These are phyloP conservation scores for Globisporangium solare DNA, from an alignment of 352 stramenopile genomes.

Conservation along the genomic window DNA sequence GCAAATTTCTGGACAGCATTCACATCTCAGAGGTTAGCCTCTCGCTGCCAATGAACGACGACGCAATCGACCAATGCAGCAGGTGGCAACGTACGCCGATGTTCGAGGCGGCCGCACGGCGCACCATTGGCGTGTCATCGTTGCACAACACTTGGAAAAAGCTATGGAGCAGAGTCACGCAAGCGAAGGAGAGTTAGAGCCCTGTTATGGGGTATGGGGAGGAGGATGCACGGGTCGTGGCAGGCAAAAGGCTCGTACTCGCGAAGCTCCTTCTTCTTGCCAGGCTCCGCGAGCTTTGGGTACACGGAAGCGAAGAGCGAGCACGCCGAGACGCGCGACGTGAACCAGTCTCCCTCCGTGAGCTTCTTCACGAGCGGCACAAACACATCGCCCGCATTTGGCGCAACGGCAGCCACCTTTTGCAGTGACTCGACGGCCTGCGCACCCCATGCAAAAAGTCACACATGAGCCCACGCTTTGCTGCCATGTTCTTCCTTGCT, in stretches of 20 bases:
- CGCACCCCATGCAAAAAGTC: not conserved
- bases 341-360: conserved; percentile 86
- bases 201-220: too few species aligned
- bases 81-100: conserved; percentile 42
- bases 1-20: conserved; percentile 50
- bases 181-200: not conserved
- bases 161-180: conserved; percentile 20
- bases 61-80: not conserved
- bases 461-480: not conserved
- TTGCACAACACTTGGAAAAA: conserved; percentile 78
- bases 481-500: not conserved
- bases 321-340: conserved; percentile 83
- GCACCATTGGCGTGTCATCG: conserved; percentile 87
- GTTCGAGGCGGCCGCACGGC: conserved; percentile 71
- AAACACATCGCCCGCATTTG: conserved; percentile 57
- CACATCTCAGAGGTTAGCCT: not conserved
- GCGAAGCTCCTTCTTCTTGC: conserved; percentile 76
- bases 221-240: not conserved
- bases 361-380: conserved; percentile 77
- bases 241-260: conserved; percentile 43
- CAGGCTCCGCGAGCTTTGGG: conserved; percentile 46
- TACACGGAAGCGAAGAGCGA: conserved; percentile 78
- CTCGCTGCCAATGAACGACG: too few species aligned
- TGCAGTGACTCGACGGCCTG: conserved; percentile 69
- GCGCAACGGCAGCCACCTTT: conserved; percentile 64